phyloP scores from a whole-genome alignment of 2,329 filamentous ascomycete species.

The Colletotrichum sp. region DNA sequence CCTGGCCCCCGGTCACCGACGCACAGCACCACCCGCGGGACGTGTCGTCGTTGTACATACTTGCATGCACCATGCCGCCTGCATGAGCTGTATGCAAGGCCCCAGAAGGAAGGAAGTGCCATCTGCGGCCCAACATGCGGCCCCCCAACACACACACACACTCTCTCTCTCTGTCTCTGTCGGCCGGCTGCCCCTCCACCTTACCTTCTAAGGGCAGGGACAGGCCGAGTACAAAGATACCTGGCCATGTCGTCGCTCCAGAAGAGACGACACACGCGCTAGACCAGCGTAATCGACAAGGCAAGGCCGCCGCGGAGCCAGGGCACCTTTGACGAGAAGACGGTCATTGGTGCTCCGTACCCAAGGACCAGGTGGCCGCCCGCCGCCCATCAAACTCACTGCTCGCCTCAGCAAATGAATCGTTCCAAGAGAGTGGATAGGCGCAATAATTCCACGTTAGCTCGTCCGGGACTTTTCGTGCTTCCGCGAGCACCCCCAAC shows the following conservation, averaged over 20 bases:
- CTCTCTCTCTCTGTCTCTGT: background rate
- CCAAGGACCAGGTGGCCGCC: background rate
- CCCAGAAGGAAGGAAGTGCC: conserved; percentile 15
- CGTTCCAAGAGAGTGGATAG: conserved; percentile 13
- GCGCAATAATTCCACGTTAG: conserved; percentile 3
- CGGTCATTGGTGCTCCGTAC: background rate
- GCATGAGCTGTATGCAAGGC: conserved; percentile 21
- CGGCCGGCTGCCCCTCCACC: background rate
- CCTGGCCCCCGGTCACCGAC: background rate
- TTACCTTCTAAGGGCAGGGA: background rate
- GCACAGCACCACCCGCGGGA: conserved; percentile 19
- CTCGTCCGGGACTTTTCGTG: conserved; percentile 7
- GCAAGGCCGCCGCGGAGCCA: background rate
- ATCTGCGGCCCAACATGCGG: conserved; percentile 19
- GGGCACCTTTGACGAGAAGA: background rate
- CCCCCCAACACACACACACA: conserved; percentile 3
- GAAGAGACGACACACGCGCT: conserved; percentile 5
- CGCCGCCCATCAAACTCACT: background rate
- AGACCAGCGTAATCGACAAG: background rate
- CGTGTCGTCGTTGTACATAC: conserved; percentile 6
- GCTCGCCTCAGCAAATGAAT: conserved; percentile 15
- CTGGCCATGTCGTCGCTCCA: background rate
- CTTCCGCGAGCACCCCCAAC: conserved; percentile 3
- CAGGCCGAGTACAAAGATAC: conserved; percentile 17
- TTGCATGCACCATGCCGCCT: conserved; percentile 15